Evolutionary conservation across 805 yeast genomes (phyloP), one percentile per base, ranked within the genome.

Genomic region (baker's yeast (Saccharomyces cerevisiae)): DNA sequence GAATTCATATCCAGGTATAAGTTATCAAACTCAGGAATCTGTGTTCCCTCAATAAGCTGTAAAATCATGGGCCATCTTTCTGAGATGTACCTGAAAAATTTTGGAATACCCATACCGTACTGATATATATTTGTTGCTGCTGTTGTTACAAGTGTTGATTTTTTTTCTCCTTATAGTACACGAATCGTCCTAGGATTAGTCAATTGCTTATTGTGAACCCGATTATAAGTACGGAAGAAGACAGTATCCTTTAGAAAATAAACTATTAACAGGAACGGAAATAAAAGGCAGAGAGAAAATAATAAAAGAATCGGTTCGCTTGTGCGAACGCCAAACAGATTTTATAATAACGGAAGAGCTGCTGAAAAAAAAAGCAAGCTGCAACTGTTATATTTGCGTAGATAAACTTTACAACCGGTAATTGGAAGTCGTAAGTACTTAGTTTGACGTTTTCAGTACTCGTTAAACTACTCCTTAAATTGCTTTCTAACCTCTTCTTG

Each of bases 31-130:
- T 91, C 97, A 2, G 97, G 95, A 56, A 91, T 82, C 62, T 87
- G 89, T 51, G 79, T 78, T 30, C 85, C 94, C 61, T 85, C 89
- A 59, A 92, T 83, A 65, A 83, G 75, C 71, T 90, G 96, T 10
- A 95, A 85, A 60, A 91, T 90, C 77, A 87, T 77, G 31, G 99
- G 99, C 97, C 98, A 94, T 83, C 99, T 83, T 75, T 94, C 98
- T 50, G 97, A 89, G 75, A 94, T 90, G 76, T 89, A 92, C 73
- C 97, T 83, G 72, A 89, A 94, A 70, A 92, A 94, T 68, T 94
- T 94, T 54, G 99, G 99, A 68, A 94, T 92, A 78, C 98, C 98
- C 87, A 77, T 76, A 9, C 6, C 26, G 26, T 49, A 36, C 26
- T 41, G 13, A 14, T 30, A 13, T 48, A 22, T 48, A 31, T 48